Percentiles rank a stretch among this genome's conserved stretches.
Conservation (phyloP, 441 rosid species). For the Bocquillonia castaneifolia region DNA sequence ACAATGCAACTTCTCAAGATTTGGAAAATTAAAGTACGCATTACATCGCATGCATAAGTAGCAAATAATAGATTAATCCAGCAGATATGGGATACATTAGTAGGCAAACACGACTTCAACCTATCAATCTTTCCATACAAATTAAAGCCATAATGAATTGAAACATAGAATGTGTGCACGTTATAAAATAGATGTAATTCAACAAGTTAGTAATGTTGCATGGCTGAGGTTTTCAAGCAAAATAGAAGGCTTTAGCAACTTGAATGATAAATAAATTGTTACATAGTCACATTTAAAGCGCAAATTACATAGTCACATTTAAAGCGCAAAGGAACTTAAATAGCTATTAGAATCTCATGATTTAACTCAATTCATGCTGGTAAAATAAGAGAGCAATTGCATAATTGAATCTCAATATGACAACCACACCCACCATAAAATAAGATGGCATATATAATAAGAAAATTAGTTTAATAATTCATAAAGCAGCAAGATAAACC, state of each 20-base stretch:
- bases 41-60: background rate
- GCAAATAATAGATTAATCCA: background rate
- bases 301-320: background rate
- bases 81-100: background rate
- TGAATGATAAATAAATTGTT: background rate
- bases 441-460: background rate
- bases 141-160: background rate
- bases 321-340: background rate
- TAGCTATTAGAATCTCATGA: background rate
- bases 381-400: background rate
- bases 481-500: slow-evolving; percentile 7
- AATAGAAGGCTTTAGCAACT: background rate
- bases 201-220: background rate
- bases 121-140: background rate
- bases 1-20: slow-evolving; percentile 10
- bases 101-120: background rate
- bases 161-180: background rate
- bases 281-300: background rate
- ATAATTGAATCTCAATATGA: background rate
- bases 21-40: background rate
- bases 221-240: background rate
- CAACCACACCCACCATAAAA: background rate
- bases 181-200: background rate
- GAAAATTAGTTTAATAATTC: background rate
- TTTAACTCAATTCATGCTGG: background rate